These are phyloP conservation scores for Fusarium lateritium DNA, from an alignment of 2,329 filamentous ascomycete species.

Conservation along the genomic window DNA sequence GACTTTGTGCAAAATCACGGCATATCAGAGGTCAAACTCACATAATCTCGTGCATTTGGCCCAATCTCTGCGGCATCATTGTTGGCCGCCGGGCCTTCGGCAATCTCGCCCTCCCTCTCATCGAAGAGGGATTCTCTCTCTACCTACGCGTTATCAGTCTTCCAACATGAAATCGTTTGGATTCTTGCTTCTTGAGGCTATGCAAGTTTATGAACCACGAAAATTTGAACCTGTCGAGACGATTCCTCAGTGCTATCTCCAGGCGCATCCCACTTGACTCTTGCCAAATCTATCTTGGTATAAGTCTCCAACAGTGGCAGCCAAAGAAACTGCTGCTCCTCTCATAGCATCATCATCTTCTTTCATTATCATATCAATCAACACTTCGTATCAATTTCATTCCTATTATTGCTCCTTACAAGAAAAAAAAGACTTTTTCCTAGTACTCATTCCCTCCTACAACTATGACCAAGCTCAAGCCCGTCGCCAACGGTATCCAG, in stretches of 20 bases:
- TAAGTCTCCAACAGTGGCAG: background rate
- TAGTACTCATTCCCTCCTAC: background rate
- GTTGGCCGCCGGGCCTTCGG: constrained; percentile 31
- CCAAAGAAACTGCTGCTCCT: background rate
- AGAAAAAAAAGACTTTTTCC: no score
- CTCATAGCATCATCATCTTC: background rate
- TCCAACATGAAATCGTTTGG: constrained; percentile 25
- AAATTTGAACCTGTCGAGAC: constrained; percentile 10
- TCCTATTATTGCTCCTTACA: no score
- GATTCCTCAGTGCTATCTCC: constrained; percentile 8
- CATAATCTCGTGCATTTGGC: background rate
- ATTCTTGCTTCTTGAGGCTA: constrained; percentile 17
- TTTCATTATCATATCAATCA: background rate
- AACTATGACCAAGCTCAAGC: constrained; percentile 1
- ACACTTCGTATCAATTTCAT: background rate
- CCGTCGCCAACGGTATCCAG: background rate
- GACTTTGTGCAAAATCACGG: background rate
- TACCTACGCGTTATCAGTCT: constrained; percentile 13
- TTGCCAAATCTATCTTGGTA: background rate
- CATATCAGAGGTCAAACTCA: background rate
- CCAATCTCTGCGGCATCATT: background rate
- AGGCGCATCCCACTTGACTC: constrained; percentile 11
- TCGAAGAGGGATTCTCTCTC: background rate
- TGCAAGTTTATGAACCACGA: constrained; percentile 17
- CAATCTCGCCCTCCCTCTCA: background rate